These are phyloP conservation scores for Aplosporella prunicola DNA, from an alignment of 2,329 filamentous ascomycete genomes.

Conservation along the genomic window DNA sequence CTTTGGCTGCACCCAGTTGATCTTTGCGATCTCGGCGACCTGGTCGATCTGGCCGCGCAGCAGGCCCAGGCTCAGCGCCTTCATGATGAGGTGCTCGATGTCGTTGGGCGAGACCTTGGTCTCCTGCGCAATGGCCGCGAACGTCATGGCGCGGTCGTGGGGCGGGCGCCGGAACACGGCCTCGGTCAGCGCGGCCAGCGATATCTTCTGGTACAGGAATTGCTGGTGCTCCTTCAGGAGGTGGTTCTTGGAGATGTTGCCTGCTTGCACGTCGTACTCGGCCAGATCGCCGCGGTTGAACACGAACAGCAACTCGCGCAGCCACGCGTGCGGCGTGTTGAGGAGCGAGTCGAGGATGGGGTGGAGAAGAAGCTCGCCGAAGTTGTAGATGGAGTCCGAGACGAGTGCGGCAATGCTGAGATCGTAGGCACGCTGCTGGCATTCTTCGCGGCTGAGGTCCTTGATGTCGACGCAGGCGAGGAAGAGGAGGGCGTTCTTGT, in stretches of 20 bases:
- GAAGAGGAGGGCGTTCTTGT: conserved; percentile 94
- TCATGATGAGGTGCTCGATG: conserved; percentile 98
- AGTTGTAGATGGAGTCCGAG: conserved; percentile 96
- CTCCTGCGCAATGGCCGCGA: conserved; percentile 77
- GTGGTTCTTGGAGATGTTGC: conserved; percentile 69
- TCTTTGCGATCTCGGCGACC: conserved; percentile 85
- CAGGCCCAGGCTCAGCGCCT: conserved; percentile 88
- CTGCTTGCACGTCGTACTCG: conserved; percentile 74
- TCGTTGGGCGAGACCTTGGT: conserved; percentile 85
- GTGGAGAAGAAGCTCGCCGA: conserved; percentile 95
- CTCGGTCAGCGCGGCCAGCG: conserved; percentile 90
- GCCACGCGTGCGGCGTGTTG: conserved; percentile 70
- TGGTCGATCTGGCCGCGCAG: conserved; percentile 91
- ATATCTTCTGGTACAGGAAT: conserved; percentile 95
- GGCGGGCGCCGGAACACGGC: conserved; percentile 91
- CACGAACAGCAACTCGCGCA: conserved; percentile 90
- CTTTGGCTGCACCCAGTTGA: conserved; percentile 98
- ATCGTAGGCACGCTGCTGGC: conserved; percentile 78
- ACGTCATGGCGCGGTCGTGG: conserved; percentile 91
- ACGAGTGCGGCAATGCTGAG: conserved; percentile 86
- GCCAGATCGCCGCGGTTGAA: conserved; percentile 92
- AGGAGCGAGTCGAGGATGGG: conserved; percentile 82
- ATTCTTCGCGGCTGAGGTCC: conserved; percentile 63
- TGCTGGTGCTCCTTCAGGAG: conserved; percentile 70
- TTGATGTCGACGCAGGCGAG: conserved; percentile 87